Conservation (phyloP, 2,329 filamentous ascomycete species). For the Monilinia polystroma region DNA sequence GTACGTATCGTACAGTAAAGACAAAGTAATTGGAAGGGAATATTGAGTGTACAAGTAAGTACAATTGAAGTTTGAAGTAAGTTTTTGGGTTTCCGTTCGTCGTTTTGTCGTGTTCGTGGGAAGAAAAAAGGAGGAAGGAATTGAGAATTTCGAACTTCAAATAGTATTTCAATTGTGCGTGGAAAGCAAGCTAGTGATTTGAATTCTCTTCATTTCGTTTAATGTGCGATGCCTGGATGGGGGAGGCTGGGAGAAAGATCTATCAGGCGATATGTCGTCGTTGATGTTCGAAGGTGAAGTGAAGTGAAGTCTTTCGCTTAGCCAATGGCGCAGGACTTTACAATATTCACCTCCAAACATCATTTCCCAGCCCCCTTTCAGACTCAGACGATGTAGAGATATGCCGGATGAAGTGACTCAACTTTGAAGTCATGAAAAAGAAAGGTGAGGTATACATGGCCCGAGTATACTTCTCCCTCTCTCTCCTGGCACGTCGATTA, state of each 20-base stretch:
- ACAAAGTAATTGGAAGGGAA: neutral
- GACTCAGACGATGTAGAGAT: neutral
- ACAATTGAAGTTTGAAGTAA: neutral
- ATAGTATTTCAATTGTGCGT: neutral
- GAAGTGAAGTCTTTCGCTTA: neutral
- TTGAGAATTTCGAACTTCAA: neutral
- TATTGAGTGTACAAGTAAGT: neutral
- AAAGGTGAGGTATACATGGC: neutral
- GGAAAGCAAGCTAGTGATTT: neutral
- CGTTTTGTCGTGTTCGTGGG: neutral
- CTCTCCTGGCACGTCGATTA: neutral
- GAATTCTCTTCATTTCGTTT: neutral
- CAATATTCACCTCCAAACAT: conserved; percentile 5
- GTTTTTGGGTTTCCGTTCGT: neutral
- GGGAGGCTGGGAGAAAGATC: neutral
- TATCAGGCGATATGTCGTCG: neutral
- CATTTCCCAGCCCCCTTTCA: neutral
- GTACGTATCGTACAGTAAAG: no score
- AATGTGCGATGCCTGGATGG: neutral
- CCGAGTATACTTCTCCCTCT: neutral
- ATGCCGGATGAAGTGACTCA: no score
- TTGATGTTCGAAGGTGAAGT: neutral
- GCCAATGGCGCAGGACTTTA: neutral
- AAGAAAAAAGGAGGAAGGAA: neutral
- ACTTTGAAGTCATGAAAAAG: fast-evolving